Evolutionary conservation across 768 basidiomycete species (phyloP).

Genomic region (Imleria badia): DNA sequence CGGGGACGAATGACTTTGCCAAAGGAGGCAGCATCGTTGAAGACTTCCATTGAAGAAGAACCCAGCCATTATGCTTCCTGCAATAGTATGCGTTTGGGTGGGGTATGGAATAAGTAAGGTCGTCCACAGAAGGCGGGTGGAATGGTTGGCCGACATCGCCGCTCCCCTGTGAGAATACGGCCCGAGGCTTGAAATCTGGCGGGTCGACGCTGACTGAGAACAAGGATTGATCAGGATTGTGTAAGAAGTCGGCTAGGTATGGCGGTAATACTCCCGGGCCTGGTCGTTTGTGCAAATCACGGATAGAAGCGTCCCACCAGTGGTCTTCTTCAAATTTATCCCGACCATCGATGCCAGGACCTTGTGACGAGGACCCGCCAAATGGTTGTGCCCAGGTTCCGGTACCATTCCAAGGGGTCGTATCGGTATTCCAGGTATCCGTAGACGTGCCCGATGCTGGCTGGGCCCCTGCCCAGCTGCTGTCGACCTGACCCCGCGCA

Average conservation of each 20-base stretch:
- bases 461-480: constrained; percentile 15
- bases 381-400: constrained; percentile 24
- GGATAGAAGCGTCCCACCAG: constrained; percentile 66
- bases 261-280: constrained; percentile 73
- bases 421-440: constrained; percentile 20
- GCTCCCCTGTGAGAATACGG: constrained; percentile 23
- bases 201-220: constrained; percentile 53
- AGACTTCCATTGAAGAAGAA: constrained; percentile 68
- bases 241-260: constrained; percentile 61
- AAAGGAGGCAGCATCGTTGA: constrained; percentile 63
- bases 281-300: constrained; percentile 50
- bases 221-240: constrained; percentile 70
- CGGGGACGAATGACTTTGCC: constrained; percentile 49
- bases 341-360: constrained; percentile 58
- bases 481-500: constrained; percentile 15
- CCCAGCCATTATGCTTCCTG: constrained; percentile 80
- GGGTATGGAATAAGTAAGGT: constrained; percentile 67
- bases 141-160: constrained; percentile 13
- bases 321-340: constrained; percentile 57
- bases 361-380: constrained; percentile 25
- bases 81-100: constrained; percentile 86
- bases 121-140: constrained; percentile 53
- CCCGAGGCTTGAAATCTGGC: constrained; percentile 31
- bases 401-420: constrained; percentile 27
- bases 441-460: constrained; percentile 12